Conservation (phyloP, 192 early-diverging fungal genomes). For the Paraglomus brasilianum region DNA sequence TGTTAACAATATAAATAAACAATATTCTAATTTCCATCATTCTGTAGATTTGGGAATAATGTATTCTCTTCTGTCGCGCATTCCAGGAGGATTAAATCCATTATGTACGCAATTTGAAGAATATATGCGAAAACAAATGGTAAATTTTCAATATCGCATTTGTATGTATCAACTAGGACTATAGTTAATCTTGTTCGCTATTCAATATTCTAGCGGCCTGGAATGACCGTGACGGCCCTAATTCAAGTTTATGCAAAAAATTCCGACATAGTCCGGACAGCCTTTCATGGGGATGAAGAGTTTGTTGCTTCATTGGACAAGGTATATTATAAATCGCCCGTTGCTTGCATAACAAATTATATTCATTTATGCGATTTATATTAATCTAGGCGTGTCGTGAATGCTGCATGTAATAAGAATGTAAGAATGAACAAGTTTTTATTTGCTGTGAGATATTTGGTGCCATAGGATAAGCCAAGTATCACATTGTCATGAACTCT, state of each 20-base stretch:
- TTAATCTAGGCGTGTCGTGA: too few species aligned
- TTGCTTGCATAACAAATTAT: too few species aligned
- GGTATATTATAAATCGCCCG: conserved; percentile 31
- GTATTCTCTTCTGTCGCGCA: conserved; percentile 77
- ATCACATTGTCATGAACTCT: too few species aligned
- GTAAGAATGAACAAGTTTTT: too few species aligned
- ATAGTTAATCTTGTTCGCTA: conserved; percentile 2
- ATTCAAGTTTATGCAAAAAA: conserved; percentile 87
- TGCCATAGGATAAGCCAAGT: too few species aligned
- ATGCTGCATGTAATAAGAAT: too few species aligned
- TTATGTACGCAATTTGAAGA: conserved; percentile 73
- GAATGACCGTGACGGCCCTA: conserved; percentile 82
- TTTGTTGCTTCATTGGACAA: conserved; percentile 91
- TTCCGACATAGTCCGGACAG: conserved; percentile 67
- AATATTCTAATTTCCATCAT: not conserved
- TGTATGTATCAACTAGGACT: not conserved
- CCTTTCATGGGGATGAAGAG: conserved; percentile 81
- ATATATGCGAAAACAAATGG: conserved; percentile 58
- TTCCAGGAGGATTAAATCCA: conserved; percentile 80
- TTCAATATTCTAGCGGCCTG: conserved; percentile 56
- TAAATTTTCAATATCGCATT: not conserved
- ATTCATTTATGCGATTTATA: too few species aligned
- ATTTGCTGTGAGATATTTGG: too few species aligned
- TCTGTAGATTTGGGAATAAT: conserved; percentile 73
- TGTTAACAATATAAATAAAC: not conserved